These are phyloP conservation scores for Moesziomyces antarcticus DNA, from an alignment of 1,284 basidiomycete species.

Conservation along the genomic window DNA sequence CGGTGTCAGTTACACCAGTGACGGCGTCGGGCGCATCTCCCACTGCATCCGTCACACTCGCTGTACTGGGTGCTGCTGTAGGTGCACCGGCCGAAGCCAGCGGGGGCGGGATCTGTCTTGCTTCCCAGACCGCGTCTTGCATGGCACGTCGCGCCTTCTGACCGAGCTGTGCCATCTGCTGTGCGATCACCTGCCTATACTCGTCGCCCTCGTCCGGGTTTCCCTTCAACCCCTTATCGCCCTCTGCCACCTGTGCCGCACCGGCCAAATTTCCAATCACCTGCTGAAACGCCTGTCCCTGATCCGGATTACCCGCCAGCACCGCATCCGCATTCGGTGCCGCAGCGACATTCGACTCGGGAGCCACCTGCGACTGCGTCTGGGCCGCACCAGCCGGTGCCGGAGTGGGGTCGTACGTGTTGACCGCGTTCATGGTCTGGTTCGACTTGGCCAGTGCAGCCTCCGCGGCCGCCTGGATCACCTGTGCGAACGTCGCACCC, in stretches of 20 bases:
- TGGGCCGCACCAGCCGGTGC: neutral
- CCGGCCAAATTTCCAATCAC: slow-evolving; percentile 10
- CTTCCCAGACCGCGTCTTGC: slow-evolving; percentile 1
- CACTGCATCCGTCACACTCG: slow-evolving; percentile 1
- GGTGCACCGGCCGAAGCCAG: neutral
- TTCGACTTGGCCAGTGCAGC: slow-evolving; percentile 11
- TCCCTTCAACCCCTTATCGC: slow-evolving; percentile 2
- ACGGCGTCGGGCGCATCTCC: neutral
- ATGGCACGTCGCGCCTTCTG: slow-evolving; percentile 9
- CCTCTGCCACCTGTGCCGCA: neutral
- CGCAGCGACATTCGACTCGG: neutral
- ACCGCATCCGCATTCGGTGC: slow-evolving; percentile 4
- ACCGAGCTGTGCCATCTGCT: slow-evolving; percentile 30
- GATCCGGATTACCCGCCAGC: slow-evolving; percentile 23
- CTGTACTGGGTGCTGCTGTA: slow-evolving; percentile 9
- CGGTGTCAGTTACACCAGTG: neutral
- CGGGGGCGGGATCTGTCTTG: slow-evolving; percentile 7
- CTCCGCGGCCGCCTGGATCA: slow-evolving; percentile 15
- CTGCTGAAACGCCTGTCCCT: slow-evolving; percentile 18
- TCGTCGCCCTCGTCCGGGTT: slow-evolving; percentile 13
- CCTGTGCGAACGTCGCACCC: neutral
- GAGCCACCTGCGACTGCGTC: too few relatives aligned
- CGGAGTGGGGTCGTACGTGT: slow-evolving; percentile 28
- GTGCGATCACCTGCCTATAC: slow-evolving; percentile 19
- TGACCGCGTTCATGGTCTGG: slow-evolving; percentile 9